A percentile compares a stretch with the other conserved stretches of the same genome.
phyloP scores from a whole-genome alignment of 1,284 basidiomycete genomes.

The Grifola frondosa region DNA sequence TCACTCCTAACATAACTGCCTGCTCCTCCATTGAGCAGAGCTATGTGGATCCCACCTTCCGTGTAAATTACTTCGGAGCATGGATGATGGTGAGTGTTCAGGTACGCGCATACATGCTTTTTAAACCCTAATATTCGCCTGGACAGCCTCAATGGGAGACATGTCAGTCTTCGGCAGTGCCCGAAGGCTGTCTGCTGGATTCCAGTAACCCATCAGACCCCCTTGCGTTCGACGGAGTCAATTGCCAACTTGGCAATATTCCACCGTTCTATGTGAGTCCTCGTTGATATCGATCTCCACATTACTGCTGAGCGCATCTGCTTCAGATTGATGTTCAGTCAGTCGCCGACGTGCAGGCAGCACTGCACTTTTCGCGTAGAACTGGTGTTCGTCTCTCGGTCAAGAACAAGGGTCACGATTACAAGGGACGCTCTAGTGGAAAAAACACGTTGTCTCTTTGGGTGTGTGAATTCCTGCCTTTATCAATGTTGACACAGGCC shows the following conservation, averaged over 20 bases:
- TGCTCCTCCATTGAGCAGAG: slow-evolving; percentile 30
- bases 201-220: slow-evolving; percentile 25
- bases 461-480: slow-evolving; percentile 29
- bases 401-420: slow-evolving; percentile 44
- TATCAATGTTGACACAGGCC: not conserved
- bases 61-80: slow-evolving; percentile 28
- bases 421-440: slow-evolving; percentile 38
- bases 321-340: slow-evolving; percentile 33
- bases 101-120: not conserved
- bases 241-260: slow-evolving; percentile 32
- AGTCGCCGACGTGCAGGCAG: slow-evolving; percentile 32
- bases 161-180: slow-evolving; percentile 21
- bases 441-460: slow-evolving; percentile 34
- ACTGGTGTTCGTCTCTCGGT: slow-evolving; percentile 38
- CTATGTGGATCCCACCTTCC: slow-evolving; percentile 29
- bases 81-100: slow-evolving; percentile 29
- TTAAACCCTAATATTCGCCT: not conserved
- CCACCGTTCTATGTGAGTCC: slow-evolving; percentile 31
- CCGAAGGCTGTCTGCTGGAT: slow-evolving; percentile 31
- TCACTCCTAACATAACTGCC: slow-evolving; percentile 17
- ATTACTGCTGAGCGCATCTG: not conserved
- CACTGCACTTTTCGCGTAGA: slow-evolving; percentile 31
- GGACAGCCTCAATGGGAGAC: slow-evolving; percentile 34
- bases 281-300: not conserved
- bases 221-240: slow-evolving; percentile 19